Base-by-base conservation (phyloP, 371 early-diverging fungal species). In the Mucor saturninus region DNA sequence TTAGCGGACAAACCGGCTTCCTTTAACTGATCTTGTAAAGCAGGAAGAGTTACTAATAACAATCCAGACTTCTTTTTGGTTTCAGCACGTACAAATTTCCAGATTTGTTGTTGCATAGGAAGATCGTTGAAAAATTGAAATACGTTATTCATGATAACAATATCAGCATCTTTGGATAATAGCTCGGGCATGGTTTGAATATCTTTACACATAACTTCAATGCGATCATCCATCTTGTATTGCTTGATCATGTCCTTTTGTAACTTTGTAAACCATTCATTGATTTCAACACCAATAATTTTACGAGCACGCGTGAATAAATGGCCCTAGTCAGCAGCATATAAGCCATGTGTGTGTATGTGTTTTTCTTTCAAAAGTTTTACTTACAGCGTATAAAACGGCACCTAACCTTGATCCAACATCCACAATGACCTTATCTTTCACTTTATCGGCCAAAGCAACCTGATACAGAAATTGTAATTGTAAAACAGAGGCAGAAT, bases 401-500 rank as follows among this genome's bases (percentile, higher is more conserved):
- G 87, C 89, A 11, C 89, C 89, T 31, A 85, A 67, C 54, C 89
- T 73, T n/a, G 85, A 86, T 29, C 89, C 89, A 42, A 88, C 76
- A 69, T 88, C 87, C 6, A 88, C 76, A 55, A 88, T 69, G 26
- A 79, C 78, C 60, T 85, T 85, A 54, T 76, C 77, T 53, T 80
- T 80, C 28, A 64, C 56, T 61, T 72, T 78, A 63, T 80, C 73
- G 49, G 78, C 81, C 46, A 86, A 61, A 46, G 73, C 73, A 11
- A 83, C 83, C 55, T 85, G 85, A 64, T 84, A 87, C 32, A 89
- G 60, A 63, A 81, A 87, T 52, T 84, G 86, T 30, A 87, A 71
- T 57, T 86, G 86, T 13, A 86, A 68, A 0, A 82, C 84, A 0
- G 86, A 80, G 3, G 87, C 84, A 32, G 87, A 87, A 60, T 89